These are phyloP conservation scores for Aspergillus ellipticus DNA, from an alignment of 495 filamentous ascomycete genomes.

Conservation along the genomic window DNA sequence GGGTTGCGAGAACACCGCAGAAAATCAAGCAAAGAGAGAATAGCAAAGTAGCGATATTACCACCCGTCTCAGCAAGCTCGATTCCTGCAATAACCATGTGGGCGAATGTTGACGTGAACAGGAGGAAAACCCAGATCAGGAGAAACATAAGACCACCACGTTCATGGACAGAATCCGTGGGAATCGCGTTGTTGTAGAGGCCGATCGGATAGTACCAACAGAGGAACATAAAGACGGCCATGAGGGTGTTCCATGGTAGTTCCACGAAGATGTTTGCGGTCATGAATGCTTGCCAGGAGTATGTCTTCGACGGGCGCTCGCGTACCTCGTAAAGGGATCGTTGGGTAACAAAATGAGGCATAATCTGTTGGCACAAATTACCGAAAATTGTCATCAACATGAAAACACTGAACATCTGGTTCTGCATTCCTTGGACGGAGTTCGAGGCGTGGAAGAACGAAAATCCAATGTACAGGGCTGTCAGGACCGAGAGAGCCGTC, in stretches of 20 bases:
- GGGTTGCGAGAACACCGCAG: constrained; percentile 31
- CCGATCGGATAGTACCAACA: constrained; percentile 60
- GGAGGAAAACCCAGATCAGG: constrained; percentile 20
- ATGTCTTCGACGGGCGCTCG: constrained; percentile 74
- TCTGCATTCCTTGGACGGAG: constrained; percentile 71
- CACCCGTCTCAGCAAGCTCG: constrained; percentile 35
- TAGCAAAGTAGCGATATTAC: constrained; percentile 40
- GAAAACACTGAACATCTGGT: constrained; percentile 81
- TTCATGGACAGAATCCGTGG: constrained; percentile 32
- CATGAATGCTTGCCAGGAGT: constrained; percentile 73
- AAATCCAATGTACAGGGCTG: constrained; percentile 73
- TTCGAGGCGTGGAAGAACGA: constrained; percentile 70
- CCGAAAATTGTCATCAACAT: constrained; percentile 72
- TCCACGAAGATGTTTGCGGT: constrained; percentile 62
- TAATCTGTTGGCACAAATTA: constrained; percentile 66
- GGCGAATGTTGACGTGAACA: constrained; percentile 50
- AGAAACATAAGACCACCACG: constrained; percentile 51
- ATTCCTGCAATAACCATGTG: constrained; percentile 40
- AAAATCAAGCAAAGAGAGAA: constrained; percentile 49
- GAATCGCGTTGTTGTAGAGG: constrained; percentile 40
- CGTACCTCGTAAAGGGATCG: constrained; percentile 74
- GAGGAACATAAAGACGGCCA: constrained; percentile 53
- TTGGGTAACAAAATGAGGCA: constrained; percentile 61
- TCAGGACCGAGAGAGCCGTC: constrained; percentile 31
- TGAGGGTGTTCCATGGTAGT: constrained; percentile 59